Evolutionary conservation across 108 stramenopile genomes (phyloP), one percentile per base, ranked within the genome.

Genomic region (Seminavis robusta): DNA sequence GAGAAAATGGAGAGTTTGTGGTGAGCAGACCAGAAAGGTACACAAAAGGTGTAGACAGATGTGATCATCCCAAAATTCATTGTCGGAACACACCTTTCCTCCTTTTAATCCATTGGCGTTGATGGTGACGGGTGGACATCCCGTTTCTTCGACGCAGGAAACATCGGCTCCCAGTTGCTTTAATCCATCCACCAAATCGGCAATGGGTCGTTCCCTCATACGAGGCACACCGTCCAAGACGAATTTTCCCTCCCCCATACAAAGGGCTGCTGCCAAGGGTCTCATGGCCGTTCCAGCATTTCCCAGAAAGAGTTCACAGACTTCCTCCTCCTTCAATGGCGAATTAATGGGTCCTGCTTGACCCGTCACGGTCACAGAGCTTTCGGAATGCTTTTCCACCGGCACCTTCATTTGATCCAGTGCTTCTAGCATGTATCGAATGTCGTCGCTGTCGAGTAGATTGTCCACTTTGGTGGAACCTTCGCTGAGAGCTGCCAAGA

Each of bases 271-370:
- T 6, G 95, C 85, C 44, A 98, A 69, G 4, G 97, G 97, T 58
- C 95, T 56, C 94, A 98, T 98, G 41, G 94, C 95, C 16, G 95
- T 96, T 41, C 95, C 97, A 8, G 95, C 95, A 67, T 96, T 96
- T 20, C 95, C 95, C 31, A 95, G 74, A 65, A 95, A 95, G 20
- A 97, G 63, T n/a, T 88, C 86, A 21, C 76, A 70, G 13, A 50
- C 59, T 50, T 80, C 61, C 6, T 92, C 76, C 1, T 48, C 73
- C 10, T 33, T 24, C 21, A 47, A 44, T 23, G 88, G 88, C 1
- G 83, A 80, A 45, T 90, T 59, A 67, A 97, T 90, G 1, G 96
- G 83, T 16, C 94, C 94, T 25, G 63, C 85, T 52, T 83, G 81
- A 39, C 95, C 94, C 26, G 68, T 74, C 7, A 94, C 93, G 5